phyloP scores from a whole-genome alignment of 768 basidiomycete species.

The Russula earlei region DNA sequence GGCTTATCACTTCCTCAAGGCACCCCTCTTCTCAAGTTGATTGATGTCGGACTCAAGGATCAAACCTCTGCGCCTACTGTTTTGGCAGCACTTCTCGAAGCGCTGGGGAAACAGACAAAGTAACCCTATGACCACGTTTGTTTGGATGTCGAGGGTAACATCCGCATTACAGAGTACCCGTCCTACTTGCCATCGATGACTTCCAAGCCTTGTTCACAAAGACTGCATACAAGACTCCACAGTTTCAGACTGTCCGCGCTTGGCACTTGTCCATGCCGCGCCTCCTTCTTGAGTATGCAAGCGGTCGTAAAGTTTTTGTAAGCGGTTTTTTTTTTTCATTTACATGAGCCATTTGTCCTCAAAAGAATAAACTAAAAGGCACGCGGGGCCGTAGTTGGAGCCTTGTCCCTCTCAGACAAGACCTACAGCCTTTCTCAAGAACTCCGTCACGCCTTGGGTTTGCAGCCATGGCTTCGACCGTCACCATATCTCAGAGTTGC shows the following conservation, averaged over 20 bases:
- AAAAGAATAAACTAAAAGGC: conserved; percentile 39
- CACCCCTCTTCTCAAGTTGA: conserved; percentile 43
- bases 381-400: conserved; percentile 63
- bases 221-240: conserved; percentile 65
- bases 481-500: conserved; percentile 52
- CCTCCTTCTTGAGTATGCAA: conserved; percentile 66
- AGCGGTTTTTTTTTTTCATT: conserved; percentile 24
- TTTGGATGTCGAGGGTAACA: background rate
- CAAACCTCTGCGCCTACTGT: conserved; percentile 43
- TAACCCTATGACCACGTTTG: conserved; percentile 28
- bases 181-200: conserved; percentile 81
- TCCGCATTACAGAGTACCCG: conserved; percentile 46
- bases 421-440: conserved; percentile 51
- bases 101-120: conserved; percentile 56
- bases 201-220: conserved; percentile 71
- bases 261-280: conserved; percentile 76
- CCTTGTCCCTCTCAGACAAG: conserved; percentile 54
- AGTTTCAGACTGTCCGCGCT: conserved; percentile 55
- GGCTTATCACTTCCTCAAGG: conserved; percentile 38
- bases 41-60: conserved; percentile 48
- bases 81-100: conserved; percentile 47
- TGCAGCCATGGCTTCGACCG: conserved; percentile 33
- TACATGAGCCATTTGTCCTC: background rate
- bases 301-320: conserved; percentile 62
- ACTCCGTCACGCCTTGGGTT: conserved; percentile 49